phyloP scores from a whole-genome alignment of 1,284 basidiomycete genomes.

The Trametes versicolor region DNA sequence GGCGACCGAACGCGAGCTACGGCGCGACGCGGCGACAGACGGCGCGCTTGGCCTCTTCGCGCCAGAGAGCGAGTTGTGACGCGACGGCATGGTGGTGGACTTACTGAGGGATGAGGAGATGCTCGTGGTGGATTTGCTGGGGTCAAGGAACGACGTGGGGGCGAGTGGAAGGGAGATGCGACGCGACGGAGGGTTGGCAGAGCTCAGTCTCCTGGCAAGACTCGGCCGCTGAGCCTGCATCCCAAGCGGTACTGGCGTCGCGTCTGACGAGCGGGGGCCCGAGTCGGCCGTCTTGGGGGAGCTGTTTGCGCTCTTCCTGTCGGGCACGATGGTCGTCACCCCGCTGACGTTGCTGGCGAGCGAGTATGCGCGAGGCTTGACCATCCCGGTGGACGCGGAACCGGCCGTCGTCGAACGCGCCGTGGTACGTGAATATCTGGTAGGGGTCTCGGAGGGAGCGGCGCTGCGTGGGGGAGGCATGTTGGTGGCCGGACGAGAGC shows the following conservation, averaged over 20 bases:
- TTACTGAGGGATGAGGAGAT: slow-evolving; percentile 35
- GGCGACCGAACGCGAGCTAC: slow-evolving; percentile 42
- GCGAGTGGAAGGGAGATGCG: slow-evolving; percentile 39
- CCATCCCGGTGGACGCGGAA: slow-evolving; percentile 38
- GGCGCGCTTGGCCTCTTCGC: slow-evolving; percentile 31
- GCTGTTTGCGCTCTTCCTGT: slow-evolving; percentile 38
- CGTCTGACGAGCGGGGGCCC: slow-evolving; percentile 40
- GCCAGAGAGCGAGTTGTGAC: slow-evolving; percentile 38
- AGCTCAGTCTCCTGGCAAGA: slow-evolving; percentile 30
- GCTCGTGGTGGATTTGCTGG: slow-evolving; percentile 38
- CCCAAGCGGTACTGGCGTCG: slow-evolving; percentile 42
- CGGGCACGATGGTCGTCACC: slow-evolving; percentile 54
- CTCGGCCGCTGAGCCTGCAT: slow-evolving; percentile 36
- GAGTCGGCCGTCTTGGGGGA: slow-evolving; percentile 29
- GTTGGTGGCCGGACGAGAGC: slow-evolving; percentile 27
- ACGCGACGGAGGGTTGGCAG: slow-evolving; percentile 31
- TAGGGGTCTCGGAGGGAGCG: slow-evolving; percentile 49
- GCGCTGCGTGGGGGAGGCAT: slow-evolving; percentile 41
- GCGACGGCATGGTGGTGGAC: slow-evolving; percentile 34
- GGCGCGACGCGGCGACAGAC: slow-evolving; percentile 37
- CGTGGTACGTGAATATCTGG: slow-evolving; percentile 43
- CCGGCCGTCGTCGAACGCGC: slow-evolving; percentile 44
- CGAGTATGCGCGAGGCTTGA: slow-evolving; percentile 47
- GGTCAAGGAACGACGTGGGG: slow-evolving; percentile 42
- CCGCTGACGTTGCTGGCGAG: slow-evolving; percentile 47